These are phyloP conservation scores for Penicillium polonicum DNA, from an alignment of 2,329 filamentous ascomycete species.

Conservation along the genomic window DNA sequence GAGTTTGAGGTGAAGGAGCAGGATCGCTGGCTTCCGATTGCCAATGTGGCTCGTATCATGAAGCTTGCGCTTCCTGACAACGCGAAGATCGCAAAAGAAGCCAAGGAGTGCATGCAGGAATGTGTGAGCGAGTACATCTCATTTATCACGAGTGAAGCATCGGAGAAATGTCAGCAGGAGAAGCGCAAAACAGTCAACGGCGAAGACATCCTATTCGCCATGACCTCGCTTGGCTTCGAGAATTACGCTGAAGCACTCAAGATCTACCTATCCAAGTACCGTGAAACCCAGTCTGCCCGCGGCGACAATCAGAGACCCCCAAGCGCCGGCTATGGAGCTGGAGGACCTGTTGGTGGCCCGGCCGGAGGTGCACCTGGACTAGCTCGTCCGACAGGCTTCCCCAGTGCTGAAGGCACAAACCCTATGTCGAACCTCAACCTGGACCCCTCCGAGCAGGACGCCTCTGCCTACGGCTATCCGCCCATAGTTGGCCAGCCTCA, in stretches of 20 bases:
- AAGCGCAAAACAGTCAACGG: slow-evolving; percentile 99
- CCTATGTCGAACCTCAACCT: slow-evolving; percentile 46
- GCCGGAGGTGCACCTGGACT: slow-evolving; percentile 18
- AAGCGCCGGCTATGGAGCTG: slow-evolving; percentile 48
- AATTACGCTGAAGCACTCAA: slow-evolving; percentile 98
- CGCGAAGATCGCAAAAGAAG: slow-evolving; percentile 98
- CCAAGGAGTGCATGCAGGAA: slow-evolving; percentile 99
- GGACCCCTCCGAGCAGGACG: slow-evolving; percentile 48
- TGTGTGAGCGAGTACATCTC: slow-evolving; percentile 99
- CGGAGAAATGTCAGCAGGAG: slow-evolving; percentile 98
- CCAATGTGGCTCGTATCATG: slow-evolving; percentile 99
- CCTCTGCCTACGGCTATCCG: slow-evolving; percentile 47
- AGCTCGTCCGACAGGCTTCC: slow-evolving; percentile 35
- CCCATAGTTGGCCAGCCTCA: slow-evolving; percentile 48
- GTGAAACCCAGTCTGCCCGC: slow-evolving; percentile 83
- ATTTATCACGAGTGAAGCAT: slow-evolving; percentile 98
- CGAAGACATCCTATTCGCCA: slow-evolving; percentile 96
- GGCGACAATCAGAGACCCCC: slow-evolving; percentile 62
- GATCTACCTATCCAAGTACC: slow-evolving; percentile 95
- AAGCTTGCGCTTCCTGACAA: slow-evolving; percentile 96
- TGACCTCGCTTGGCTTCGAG: slow-evolving; percentile 98
- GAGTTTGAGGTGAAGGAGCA: slow-evolving; percentile 99
- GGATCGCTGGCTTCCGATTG: slow-evolving; percentile 98
- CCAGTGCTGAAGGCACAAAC: slow-evolving; percentile 45
- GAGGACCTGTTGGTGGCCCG: slow-evolving; percentile 39